Conservation (phyloP, 2,329 filamentous ascomycete species). For the Clonostachys sp. region DNA sequence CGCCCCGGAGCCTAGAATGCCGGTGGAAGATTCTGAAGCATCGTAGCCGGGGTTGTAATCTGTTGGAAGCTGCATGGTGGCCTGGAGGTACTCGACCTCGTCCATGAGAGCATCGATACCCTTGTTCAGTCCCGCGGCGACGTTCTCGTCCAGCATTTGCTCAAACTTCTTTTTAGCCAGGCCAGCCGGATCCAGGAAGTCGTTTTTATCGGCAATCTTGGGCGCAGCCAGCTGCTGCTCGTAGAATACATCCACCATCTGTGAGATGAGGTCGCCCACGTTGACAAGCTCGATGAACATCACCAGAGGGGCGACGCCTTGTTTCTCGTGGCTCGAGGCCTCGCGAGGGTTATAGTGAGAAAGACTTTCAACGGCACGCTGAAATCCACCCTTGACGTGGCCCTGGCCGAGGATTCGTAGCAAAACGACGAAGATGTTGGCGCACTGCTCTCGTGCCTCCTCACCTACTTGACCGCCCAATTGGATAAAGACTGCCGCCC, state of each 20-base stretch:
- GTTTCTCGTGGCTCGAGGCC: slow-evolving; percentile 63
- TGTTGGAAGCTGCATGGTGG: slow-evolving; percentile 76
- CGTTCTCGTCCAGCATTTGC: slow-evolving; percentile 95
- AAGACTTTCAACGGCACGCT: slow-evolving; percentile 86
- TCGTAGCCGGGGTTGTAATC: slow-evolving; percentile 74
- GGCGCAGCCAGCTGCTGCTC: slow-evolving; percentile 85
- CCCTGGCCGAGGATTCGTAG: slow-evolving; percentile 79
- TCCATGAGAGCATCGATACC: slow-evolving; percentile 98
- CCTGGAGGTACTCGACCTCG: slow-evolving; percentile 93
- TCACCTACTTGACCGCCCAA: slow-evolving; percentile 77
- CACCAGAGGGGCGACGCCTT: slow-evolving; percentile 83
- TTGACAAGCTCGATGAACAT: slow-evolving; percentile 98
- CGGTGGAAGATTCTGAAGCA: slow-evolving; percentile 8
- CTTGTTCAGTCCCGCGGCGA: slow-evolving; percentile 92
- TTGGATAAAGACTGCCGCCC: slow-evolving; percentile 76
- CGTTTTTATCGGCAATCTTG: slow-evolving; percentile 83
- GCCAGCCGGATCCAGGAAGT: slow-evolving; percentile 87
- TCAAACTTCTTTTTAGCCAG: slow-evolving; percentile 98
- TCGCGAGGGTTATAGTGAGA: slow-evolving; percentile 88
- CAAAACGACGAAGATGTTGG: slow-evolving; percentile 80
- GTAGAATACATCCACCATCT: slow-evolving; percentile 99
- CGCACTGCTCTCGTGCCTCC: slow-evolving; percentile 83
- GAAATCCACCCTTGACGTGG: slow-evolving; percentile 90
- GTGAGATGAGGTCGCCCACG: slow-evolving; percentile 93
- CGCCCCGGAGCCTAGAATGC: slow-evolving; percentile 9